Base-by-base conservation (phyloP, 495 filamentous ascomycete species). In the Staphylotrichum longicolle region DNA sequence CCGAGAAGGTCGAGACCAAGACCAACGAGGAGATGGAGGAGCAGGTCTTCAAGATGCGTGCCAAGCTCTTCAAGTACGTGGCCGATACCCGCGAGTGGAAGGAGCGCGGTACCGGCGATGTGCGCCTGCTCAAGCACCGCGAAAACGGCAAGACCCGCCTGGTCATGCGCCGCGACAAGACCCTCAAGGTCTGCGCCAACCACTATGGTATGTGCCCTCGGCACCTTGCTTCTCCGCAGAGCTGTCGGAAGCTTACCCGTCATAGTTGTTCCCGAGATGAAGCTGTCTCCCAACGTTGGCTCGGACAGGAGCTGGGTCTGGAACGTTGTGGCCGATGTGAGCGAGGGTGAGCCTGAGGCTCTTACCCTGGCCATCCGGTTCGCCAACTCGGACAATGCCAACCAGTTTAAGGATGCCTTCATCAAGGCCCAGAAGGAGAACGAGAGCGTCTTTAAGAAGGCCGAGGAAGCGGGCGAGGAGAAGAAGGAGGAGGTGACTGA, bases 111-210 rank as follows among this genome's bases (percentile, higher is more conserved):
- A 98, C 94, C 58, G 95, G 95, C 67, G 93, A 97, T 70, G 92
- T 99, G 62, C 85, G 92, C 71, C 80, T 99, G 71, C 81, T 99
- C 70, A 99, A 97, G 85, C 95, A 99, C 80, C 89, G 89, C 83
- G 94, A 98, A 80, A 98, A 96, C 75, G 87, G 88, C 74, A 99
- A 98, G 88, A 96, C 91, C 57, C 85, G 95, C 62, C 82, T 99
- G 64, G 94, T 99, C 68, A 99, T 99, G 95, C 88, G 95, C 76
- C 83, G 95, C 72, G 95, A 99, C 80, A 96, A 97, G 88, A 98
- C 95, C 65, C 85, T 96, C 79, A 99, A 99, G 83, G 94, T 98
- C 77, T 99, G 95, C 87, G 95, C 95, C 72, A 99, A 99, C 81
- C 95, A 99, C 82, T 99, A 99, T 77, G 88, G 94, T 98, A 88